Evolutionary conservation across 768 basidiomycete genomes (phyloP), one percentile per base, ranked within the genome.

Genomic region (Lentinus tigrinus): DNA sequence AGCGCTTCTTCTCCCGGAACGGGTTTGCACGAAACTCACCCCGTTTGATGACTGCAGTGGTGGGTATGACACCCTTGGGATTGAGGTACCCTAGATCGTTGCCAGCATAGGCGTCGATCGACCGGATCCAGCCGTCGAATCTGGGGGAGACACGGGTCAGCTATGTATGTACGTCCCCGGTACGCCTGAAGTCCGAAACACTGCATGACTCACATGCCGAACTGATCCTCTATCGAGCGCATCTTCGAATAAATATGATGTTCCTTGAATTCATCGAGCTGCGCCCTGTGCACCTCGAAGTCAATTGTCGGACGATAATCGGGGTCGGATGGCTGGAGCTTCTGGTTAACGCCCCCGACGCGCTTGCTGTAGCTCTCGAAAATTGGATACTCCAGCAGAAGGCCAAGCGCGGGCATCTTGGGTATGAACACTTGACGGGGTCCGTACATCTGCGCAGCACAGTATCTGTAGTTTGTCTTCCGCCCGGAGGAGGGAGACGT

Each of bases 381-480:
- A 54, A 93, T 81, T 3, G 91, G 91, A 63, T 91, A 80, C 74
- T 98, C 94, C 24, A 99, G 84, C 23, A 99, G 77, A 4, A 99
- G 81, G 13, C 97, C 97, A 17, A 99, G 81, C 2, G 95, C 89
- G 13, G 97, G 97, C 77, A 98, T 96, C 75, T 96, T 98, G 17
- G 97, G 97, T 21, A 98, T 82, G 68, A 91, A 84, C 36, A 95
- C 90, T 39, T 77, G 75, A 16, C 84, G 81, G 3, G 89, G 86
- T 1, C 87, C 88, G 65, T 91, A 98, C 16, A 93, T 79, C 92
- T 88, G 74, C 8, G 16, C 17, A 38, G 21, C 31, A 16, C 23
- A 47, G 3, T 34, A 14, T n/a, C n/a, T n/a, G 13, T n/a, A 4
- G 44, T 21, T 16, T 16, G 9, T n/a, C 17, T 7, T 48, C 47